Base-by-base conservation (phyloP, 106 monocot species). In the Chionographis japonica region DNA sequence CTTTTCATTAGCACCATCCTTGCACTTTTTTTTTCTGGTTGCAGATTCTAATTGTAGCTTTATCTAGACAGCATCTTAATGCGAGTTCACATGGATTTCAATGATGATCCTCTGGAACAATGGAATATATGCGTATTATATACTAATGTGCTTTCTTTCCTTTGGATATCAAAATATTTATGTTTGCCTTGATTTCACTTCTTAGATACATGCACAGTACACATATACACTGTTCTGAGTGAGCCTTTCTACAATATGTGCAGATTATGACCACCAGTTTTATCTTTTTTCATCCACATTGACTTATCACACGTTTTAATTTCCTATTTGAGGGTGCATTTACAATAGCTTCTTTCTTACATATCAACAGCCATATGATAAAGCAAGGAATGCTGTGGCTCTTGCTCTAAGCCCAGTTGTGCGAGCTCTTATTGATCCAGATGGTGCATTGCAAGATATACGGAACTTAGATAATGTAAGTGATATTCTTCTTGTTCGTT, bases 361-460 rank as follows among this genome's bases (percentile, higher is more conserved):
- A 40, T 63, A n/a, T 43, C 13, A 19, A 54, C 80, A 95, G 95
- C 72, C 75, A 78, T 95, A 89, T 86, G 95, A 95, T 77, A 95
- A 86, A 92, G 95, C 95, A 67, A 84, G 95, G 74, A 95, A 95
- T 82, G 95, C 95, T 11, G 56, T 95, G 35, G 95, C 89, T 74
- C 92, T 95, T 80, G 89, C 92, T 69, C 73, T 89, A 54, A 95
- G 95, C 62, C 95, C 95, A n/a, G 92, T 95, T 63, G 92, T 95
- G 38, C 75, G 86, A 49, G 95, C 92, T 76, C 78, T 95, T 60
- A 58, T 95, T 71, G 92, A 95, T 83, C 92, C 92, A 59, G 89
- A 95, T 74, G 92, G 89, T 68, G 95, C 95, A 73, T 65, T 95
- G 68, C 86, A 69, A 56, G 81, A 89, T 63, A 89, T 95, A 74